These are phyloP conservation scores for Hortaea werneckii DNA, from an alignment of 2,329 filamentous ascomycete genomes.

Conservation along the genomic window DNA sequence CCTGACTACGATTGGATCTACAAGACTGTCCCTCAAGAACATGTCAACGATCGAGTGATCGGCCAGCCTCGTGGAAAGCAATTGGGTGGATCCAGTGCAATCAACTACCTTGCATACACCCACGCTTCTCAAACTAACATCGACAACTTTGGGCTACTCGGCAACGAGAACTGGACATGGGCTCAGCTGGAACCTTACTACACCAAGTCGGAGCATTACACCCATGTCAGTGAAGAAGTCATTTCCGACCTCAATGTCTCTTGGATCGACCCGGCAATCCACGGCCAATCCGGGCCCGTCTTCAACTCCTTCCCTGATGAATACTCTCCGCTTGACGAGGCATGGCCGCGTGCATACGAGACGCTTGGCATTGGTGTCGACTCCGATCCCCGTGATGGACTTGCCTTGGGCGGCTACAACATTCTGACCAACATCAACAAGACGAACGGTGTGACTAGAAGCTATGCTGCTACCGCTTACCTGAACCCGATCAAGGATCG, in stretches of 20 bases:
- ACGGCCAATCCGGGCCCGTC: conserved; percentile 17
- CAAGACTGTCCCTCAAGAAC: conserved; percentile 4
- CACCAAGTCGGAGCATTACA: conserved; percentile 20
- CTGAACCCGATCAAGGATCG: conserved; percentile 19
- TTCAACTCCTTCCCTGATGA: conserved; percentile 4
- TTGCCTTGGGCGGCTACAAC: conserved; percentile 10
- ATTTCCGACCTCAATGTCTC: conserved; percentile 5
- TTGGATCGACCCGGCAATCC: conserved; percentile 3
- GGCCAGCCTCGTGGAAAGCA: conserved; percentile 25
- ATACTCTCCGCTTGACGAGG: conserved; percentile 7
- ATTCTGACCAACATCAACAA: conserved; percentile 9
- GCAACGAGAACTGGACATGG: conserved; percentile 20
- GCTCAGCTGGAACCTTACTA: conserved; percentile 19
- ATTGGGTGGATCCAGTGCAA: conserved; percentile 29
- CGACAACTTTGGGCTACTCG: conserved; percentile 25
- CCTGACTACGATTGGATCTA: conserved; percentile 4
- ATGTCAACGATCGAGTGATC: conserved; percentile 10
- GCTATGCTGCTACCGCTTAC: conserved; percentile 25
- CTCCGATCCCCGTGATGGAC: conserved; percentile 7
- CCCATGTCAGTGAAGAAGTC: conserved; percentile 12
- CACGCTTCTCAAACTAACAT: conserved; percentile 23
- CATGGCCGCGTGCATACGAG: conserved; percentile 9
- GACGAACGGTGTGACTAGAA: conserved; percentile 15
- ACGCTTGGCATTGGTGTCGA: conserved; percentile 7
- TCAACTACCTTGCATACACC: conserved; percentile 28